Percentiles rank a stretch among this genome's conserved stretches.
Evolutionary conservation across 805 yeast species (phyloP).

Genomic region (Hanseniaspora valbyensis): DNA sequence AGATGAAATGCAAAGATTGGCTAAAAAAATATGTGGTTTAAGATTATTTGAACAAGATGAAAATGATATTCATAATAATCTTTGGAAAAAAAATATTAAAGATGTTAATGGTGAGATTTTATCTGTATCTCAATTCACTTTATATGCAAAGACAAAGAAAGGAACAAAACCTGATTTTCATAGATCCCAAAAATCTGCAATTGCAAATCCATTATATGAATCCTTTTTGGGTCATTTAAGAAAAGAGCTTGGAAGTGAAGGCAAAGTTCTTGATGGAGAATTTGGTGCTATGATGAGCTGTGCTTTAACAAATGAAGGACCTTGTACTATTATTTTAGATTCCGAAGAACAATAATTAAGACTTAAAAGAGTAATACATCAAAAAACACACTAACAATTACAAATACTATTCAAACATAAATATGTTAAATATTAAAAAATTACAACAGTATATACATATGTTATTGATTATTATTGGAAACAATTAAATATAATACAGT

Average conservation of each 20-base stretch:
- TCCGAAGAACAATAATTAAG: slow-evolving; percentile 37
- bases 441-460: too few relatives aligned
- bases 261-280: slow-evolving; percentile 69
- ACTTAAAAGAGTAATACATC: not conserved
- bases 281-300: slow-evolving; percentile 99
- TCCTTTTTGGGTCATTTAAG: slow-evolving; percentile 40
- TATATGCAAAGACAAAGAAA: slow-evolving; percentile 73
- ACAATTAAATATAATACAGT: too few relatives aligned
- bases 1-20: slow-evolving; percentile 59
- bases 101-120: slow-evolving; percentile 64
- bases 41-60: slow-evolving; percentile 66
- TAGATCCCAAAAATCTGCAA: slow-evolving; percentile 72
- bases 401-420: too few relatives aligned
- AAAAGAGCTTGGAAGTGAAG: slow-evolving; percentile 41
- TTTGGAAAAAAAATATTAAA: slow-evolving; percentile 64
- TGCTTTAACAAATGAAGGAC: slow-evolving; percentile 78
- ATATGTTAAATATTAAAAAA: too few relatives aligned
- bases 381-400: too few relatives aligned
- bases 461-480: too few relatives aligned
- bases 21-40: slow-evolving; percentile 53
- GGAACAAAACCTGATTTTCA: slow-evolving; percentile 96
- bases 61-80: slow-evolving; percentile 37
- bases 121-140: slow-evolving; percentile 86
- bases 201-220: slow-evolving; percentile 36
- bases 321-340: slow-evolving; percentile 77